Percentiles rank a stretch among this genome's conserved stretches.
phyloP scores from a whole-genome alignment of 2,329 filamentous ascomycete genomes.

The Colletotrichum sp. region DNA sequence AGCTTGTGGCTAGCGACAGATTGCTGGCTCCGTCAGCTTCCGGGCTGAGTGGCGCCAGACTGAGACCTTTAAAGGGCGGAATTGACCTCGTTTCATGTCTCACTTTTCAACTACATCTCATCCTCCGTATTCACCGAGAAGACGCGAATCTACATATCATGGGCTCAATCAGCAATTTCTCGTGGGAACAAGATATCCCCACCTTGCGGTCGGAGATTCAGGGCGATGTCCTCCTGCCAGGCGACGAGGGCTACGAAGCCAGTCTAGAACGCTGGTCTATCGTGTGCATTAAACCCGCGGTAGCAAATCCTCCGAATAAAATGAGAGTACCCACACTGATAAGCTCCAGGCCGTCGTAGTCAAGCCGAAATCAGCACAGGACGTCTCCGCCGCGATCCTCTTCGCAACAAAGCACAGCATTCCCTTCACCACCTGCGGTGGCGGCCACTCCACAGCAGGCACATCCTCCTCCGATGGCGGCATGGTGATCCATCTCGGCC shows the following conservation, averaged over 20 bases:
- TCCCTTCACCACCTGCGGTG: conserved; percentile 58
- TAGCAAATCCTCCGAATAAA: neutral
- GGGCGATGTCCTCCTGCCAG: conserved; percentile 36
- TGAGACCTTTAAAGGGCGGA: accelerated
- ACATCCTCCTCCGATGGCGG: conserved; percentile 53
- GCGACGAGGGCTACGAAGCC: conserved; percentile 35
- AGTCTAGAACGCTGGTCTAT: conserved; percentile 42
- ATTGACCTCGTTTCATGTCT: accelerated
- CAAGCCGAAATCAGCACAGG: conserved; percentile 41
- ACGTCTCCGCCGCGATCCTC: conserved; percentile 46
- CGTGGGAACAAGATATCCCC: neutral
- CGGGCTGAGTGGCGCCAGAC: neutral
- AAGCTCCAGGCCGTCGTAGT: conserved; percentile 46
- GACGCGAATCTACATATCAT: neutral
- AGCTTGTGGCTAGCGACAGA: neutral
- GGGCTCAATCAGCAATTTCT: neutral
- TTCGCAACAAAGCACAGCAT: conserved; percentile 49
- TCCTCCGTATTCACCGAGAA: neutral
- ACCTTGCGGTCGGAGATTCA: neutral
- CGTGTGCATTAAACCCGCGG: conserved; percentile 39
- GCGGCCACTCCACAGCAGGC: conserved; percentile 61
- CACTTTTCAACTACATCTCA: neutral
- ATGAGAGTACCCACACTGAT: neutral
- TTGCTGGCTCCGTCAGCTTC: neutral
- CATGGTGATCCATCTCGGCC: conserved; percentile 59